Base-by-base conservation (phyloP, 1,284 basidiomycete species). In the Sanghuangporus weigelae region DNA sequence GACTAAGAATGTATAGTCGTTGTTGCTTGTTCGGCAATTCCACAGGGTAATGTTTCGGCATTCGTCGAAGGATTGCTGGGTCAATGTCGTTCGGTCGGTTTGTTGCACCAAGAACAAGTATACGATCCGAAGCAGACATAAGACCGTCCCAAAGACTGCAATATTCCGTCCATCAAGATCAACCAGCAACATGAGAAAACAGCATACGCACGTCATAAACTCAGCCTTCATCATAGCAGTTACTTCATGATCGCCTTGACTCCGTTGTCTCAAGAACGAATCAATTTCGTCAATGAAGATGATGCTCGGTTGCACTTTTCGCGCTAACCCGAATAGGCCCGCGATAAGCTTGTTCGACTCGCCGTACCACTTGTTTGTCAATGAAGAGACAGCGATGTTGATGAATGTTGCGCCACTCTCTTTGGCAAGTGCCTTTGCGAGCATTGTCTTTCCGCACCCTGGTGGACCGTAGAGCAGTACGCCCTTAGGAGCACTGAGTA, bases 221-320 rank as follows among this genome's bases (percentile, higher is more conserved):
- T 99, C 96, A 1, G 96, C 96, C 78, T 99, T 99, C 88, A 99
- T 97, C 95, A 98, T 98, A 5, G 90, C 94, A 31, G 95, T 98
- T 54, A 96, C 96, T 72, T 99, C 97, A 75, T 99, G 97, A 72
- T 99, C 97, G 11, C 90, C 90, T 60, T 87, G 85, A 50, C 83
- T 84, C 66, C 97, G 81, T 74, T 98, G 94, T 62, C 96, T 81
- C 74, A 99, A 78, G 75, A 99, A 95, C 7, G 92, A 93, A 73
- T 92, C 90, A 64, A 92, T 91, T 74, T 92, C 90, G 73, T 92
- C 89, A 71, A 92, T 90, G 73, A 92, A 92, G 66, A 92, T 87
- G 72, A 92, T 92, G 62, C 82, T 81, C 2, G 90, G 90, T 71
- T 91, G 87, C 6, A 89, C 78, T 73, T 91, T 91, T 59, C 81